phyloP scores from a whole-genome alignment of 2,329 filamentous ascomycete species.

The Aureobasidium sp. region DNA sequence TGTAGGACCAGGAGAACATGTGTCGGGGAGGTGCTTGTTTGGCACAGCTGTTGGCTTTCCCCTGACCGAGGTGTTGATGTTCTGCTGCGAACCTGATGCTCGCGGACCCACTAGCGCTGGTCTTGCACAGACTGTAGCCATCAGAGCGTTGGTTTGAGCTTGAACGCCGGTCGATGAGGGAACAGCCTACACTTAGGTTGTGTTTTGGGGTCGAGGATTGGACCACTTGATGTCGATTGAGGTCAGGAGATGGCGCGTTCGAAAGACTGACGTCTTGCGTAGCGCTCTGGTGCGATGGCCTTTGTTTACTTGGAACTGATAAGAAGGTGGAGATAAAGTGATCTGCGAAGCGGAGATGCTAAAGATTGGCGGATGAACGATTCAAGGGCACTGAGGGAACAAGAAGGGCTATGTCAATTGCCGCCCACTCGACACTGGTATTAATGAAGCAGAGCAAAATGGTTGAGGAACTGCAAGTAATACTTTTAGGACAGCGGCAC shows the following conservation, averaged over 20 bases:
- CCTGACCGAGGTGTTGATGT: conserved; percentile 49
- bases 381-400: not conserved
- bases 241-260: not conserved
- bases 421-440: not conserved
- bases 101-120: conserved; percentile 29
- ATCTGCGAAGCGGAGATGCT: not conserved
- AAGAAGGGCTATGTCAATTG: not conserved
- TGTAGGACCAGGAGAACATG: conserved; percentile 70
- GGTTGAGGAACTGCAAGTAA: conserved; percentile 9
- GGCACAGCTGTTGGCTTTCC: conserved; percentile 57
- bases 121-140: conserved; percentile 37
- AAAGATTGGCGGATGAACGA: not conserved
- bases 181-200: not conserved
- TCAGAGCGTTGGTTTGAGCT: conserved; percentile 17
- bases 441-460: not conserved
- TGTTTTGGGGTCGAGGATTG: not conserved
- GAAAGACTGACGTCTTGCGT: not conserved
- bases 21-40: conserved; percentile 76
- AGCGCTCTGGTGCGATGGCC: not conserved
- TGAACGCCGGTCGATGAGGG: not conserved
- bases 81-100: conserved; percentile 46
- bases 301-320: conserved; percentile 10
- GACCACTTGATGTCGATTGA: not conserved
- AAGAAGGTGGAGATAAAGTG: conserved; percentile 9
- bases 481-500: conserved; percentile 6